A percentile compares a stretch with the other conserved stretches of the same genome.
These are phyloP conservation scores for Ilyonectria destructans DNA, from an alignment of 2,329 filamentous ascomycete genomes.

Conservation along the genomic window DNA sequence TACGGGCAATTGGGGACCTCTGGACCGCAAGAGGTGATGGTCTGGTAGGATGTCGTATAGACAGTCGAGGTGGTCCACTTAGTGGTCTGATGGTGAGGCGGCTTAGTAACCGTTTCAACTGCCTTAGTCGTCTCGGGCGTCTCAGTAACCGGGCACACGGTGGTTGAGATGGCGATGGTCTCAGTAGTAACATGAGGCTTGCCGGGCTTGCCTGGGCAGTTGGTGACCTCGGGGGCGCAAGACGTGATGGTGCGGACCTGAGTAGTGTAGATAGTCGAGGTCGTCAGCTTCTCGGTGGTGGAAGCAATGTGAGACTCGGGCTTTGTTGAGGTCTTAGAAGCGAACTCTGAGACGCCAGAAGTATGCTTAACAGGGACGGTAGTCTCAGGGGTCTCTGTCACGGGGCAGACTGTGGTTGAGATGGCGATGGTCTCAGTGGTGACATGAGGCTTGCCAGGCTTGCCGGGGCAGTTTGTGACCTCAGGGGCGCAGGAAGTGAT, in stretches of 20 bases:
- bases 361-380: neutral
- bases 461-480: conserved; percentile 51
- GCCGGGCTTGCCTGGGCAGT: conserved; percentile 31
- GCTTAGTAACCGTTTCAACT: neutral
- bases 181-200: conserved; percentile 17
- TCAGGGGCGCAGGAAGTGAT: conserved; percentile 51
- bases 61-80: conserved; percentile 54
- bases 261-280: conserved; percentile 42
- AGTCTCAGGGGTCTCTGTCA: conserved; percentile 30
- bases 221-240: conserved; percentile 36
- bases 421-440: conserved; percentile 44
- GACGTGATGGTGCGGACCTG: conserved; percentile 40
- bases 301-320: neutral
- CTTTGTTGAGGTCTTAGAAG: neutral
- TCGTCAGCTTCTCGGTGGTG: conserved; percentile 29
- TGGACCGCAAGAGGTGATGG: conserved; percentile 51
- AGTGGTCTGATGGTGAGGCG: neutral
- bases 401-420: conserved; percentile 45
- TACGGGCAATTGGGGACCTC: conserved; percentile 52
- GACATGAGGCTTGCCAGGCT: conserved; percentile 19
- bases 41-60: conserved; percentile 49
- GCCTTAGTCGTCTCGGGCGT: conserved; percentile 14
- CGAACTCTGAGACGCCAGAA: neutral
- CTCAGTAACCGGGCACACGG: conserved; percentile 39
- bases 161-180: conserved; percentile 43